Evolutionary conservation across 129 eudicot species (phyloP), one percentile per base, ranked within the genome.

Genomic region (Flaveria linearis): DNA sequence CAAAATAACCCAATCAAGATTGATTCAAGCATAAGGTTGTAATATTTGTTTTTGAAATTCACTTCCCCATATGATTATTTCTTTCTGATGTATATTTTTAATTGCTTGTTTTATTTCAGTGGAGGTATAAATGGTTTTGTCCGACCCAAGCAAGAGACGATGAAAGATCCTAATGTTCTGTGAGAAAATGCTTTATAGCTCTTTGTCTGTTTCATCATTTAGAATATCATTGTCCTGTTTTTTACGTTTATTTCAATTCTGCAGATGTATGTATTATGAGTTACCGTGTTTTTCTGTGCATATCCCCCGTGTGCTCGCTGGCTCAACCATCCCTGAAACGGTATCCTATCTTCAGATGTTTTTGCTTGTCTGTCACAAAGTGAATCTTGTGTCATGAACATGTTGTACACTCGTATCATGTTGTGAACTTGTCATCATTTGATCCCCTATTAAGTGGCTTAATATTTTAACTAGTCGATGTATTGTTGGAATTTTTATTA

Each of bases 291-390:
- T 18, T 16, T 25, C 33, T 33, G 15, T 9, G 5, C 76, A 56
- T 25, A 53, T 82, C 12, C 91, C n/a, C 1, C 79, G 82, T 0
- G 81, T 78, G 20, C 86, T 89, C 4, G 83, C 78, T 42, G 89
- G 87, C 20, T 78, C 86, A 18, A 53, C 57, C 7, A 39, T 77
- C 60, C 91, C 91, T 3, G 89, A 82, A 53, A 78, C 65, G 83
- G 95, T 86, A 81, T 56, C 25, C 55, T 8, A 18, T 55, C 26
- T 25, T 65, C 50, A 41, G 23, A 33, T 17, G 5, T 74, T 41
- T 42, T 43, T 43, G 28, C 9, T 65, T 5, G 16, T 50, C 30
- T 43, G 18, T 47, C 17, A 22, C 6, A 9, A 8, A 30, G 4
- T 30, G 36, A 30, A 30, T 30, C 36, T 30, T 16, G 17, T 9